Evolutionary conservation across 495 filamentous ascomycete species (phyloP).

Genomic region (Glonium stellatum): DNA sequence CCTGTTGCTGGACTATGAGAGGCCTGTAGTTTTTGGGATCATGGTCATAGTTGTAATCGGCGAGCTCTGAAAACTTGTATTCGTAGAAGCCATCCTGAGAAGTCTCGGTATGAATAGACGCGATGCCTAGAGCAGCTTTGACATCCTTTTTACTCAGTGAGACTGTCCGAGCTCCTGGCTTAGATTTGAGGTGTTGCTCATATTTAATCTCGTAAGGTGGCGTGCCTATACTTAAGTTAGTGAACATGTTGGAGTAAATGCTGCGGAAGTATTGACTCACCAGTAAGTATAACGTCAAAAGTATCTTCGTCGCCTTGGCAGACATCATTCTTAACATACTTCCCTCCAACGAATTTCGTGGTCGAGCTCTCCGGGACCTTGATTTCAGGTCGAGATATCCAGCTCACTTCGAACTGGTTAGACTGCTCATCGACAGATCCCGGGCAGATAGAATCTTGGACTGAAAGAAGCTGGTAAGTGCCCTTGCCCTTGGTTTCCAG

Average conservation of each 20-base stretch:
- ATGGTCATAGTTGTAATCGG: conserved; percentile 77
- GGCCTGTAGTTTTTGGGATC: conserved; percentile 53
- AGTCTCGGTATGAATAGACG: conserved; percentile 78
- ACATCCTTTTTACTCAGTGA: conserved; percentile 54
- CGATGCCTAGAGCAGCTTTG: conserved; percentile 61
- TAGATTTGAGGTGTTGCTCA: conserved; percentile 60
- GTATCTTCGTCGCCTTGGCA: conserved; percentile 92
- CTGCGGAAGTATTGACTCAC: conserved; percentile 40
- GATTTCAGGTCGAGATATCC: conserved; percentile 74
- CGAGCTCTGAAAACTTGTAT: conserved; percentile 74
- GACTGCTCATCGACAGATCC: conserved; percentile 67
- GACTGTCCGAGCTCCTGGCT: conserved; percentile 50
- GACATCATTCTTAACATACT: conserved; percentile 65
- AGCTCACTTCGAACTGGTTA: conserved; percentile 68
- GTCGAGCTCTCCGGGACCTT: conserved; percentile 55
- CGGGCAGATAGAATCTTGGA: conserved; percentile 71
- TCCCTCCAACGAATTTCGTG: conserved; percentile 37
- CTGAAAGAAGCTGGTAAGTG: conserved; percentile 67
- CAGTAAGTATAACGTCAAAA: conserved; percentile 70
- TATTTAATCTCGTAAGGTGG: conserved; percentile 83
- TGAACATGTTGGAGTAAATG: neutral
- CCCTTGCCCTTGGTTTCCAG: conserved; percentile 60
- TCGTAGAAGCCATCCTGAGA: conserved; percentile 70
- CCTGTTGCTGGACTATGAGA: conserved; percentile 69
- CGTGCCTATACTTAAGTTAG: conserved; percentile 42